Evolutionary conservation across 352 stramenopile species (phyloP).

Genomic region (Globisporangium iwayamae): DNA sequence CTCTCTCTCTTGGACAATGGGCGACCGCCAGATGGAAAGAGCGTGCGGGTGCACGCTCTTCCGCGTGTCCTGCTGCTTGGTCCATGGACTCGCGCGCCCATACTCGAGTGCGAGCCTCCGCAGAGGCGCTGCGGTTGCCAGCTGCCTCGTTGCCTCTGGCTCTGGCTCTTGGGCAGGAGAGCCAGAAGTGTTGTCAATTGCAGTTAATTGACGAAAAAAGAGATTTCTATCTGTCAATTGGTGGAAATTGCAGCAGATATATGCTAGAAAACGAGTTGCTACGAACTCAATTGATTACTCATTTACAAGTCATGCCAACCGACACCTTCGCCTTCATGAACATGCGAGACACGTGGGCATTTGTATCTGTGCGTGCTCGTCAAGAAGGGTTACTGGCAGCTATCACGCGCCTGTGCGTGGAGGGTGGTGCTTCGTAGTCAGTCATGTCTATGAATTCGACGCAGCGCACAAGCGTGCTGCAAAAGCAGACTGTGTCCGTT

Average conservation of each 20-base stretch:
- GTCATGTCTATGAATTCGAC: not conserved
- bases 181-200: not conserved
- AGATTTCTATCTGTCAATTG: not conserved
- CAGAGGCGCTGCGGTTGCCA: constrained; percentile 8
- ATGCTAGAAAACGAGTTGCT: not conserved
- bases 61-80: constrained; percentile 1
- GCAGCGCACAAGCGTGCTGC: not conserved
- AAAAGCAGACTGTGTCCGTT: constrained; percentile 8
- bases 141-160: not conserved
- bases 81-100: not conserved
- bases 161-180: constrained; percentile 1
- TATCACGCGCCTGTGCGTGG: no score
- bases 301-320: no score
- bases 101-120: not conserved
- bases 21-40: not conserved
- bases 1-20: not conserved
- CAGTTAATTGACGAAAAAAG: not conserved
- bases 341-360: no score
- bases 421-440: not conserved
- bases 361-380: no score
- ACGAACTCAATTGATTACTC: not conserved
- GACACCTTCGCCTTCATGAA: no score
- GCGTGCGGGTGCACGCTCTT: not conserved
- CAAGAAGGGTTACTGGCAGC: no score
- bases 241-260: not conserved